These are phyloP conservation scores for Ceraceosorus guamensis DNA, from an alignment of 1,284 basidiomycete species.

Conservation along the genomic window DNA sequence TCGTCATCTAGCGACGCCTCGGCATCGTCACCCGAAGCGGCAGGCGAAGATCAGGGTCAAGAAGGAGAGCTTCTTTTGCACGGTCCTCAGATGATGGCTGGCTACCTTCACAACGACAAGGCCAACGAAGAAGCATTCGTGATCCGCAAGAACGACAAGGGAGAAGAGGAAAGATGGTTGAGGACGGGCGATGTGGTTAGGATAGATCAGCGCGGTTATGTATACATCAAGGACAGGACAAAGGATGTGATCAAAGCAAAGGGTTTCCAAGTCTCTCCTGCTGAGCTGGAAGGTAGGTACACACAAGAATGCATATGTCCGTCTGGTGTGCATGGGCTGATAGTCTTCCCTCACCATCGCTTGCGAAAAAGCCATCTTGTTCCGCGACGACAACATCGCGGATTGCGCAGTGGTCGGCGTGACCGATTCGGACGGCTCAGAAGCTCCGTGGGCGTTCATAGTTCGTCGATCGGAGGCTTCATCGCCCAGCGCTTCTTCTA, in stretches of 20 bases:
- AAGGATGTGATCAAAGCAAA: slow-evolving; percentile 48
- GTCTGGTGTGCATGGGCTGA: background rate
- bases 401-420: slow-evolving; percentile 36
- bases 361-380: slow-evolving; percentile 3
- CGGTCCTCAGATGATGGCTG: slow-evolving; percentile 46
- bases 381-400: slow-evolving; percentile 23
- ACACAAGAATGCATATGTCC: no score
- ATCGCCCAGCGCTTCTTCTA: slow-evolving; percentile 32
- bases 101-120: slow-evolving; percentile 42
- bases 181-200: slow-evolving; percentile 42
- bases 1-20: no score
- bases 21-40: slow-evolving; percentile 13
- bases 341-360: background rate
- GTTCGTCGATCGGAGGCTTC: background rate
- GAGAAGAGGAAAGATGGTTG: slow-evolving; percentile 20
- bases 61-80: slow-evolving; percentile 40
- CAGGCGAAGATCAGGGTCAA: slow-evolving; percentile 22
- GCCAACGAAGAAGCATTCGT: slow-evolving; percentile 34
- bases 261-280: slow-evolving; percentile 45
- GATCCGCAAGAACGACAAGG: background rate
- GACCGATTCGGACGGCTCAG: slow-evolving; percentile 21
- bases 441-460: slow-evolving; percentile 24
- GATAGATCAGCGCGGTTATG: slow-evolving; percentile 32
- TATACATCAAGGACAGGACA: slow-evolving; percentile 38
- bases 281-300: slow-evolving; percentile 34